phyloP scores from a whole-genome alignment of 768 basidiomycete species.

The Pulveroboletus sp. region DNA sequence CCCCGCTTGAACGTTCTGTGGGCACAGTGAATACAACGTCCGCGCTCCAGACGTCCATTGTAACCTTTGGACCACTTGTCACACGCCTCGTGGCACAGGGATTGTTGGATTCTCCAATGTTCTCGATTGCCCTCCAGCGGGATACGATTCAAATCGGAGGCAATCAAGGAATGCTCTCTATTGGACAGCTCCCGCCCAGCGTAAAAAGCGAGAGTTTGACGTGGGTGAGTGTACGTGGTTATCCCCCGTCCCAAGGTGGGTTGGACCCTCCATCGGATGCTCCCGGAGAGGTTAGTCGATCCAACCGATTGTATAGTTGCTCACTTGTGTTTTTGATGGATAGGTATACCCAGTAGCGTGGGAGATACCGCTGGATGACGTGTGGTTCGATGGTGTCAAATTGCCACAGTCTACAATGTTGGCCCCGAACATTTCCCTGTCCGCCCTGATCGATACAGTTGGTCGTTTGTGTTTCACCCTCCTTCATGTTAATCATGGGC shows the following conservation, averaged over 20 bases:
- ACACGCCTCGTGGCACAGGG: slow-evolving; percentile 42
- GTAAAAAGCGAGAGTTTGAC: slow-evolving; percentile 50
- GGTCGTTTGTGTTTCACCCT: not conserved
- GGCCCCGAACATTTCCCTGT: slow-evolving; percentile 47
- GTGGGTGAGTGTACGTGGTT: slow-evolving; percentile 63
- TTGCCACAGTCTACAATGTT: slow-evolving; percentile 57
- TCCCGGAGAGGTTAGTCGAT: slow-evolving; percentile 53
- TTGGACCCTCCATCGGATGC: slow-evolving; percentile 53
- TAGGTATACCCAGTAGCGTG: slow-evolving; percentile 64
- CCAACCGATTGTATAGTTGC: not conserved
- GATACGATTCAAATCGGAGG: slow-evolving; percentile 67
- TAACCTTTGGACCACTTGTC: slow-evolving; percentile 43
- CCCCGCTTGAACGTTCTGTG: slow-evolving; percentile 4
- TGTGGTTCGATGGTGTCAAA: slow-evolving; percentile 63
- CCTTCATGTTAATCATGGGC: not conserved
- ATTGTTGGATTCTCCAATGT: slow-evolving; percentile 43
- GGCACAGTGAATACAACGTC: slow-evolving; percentile 14
- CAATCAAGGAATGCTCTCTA: slow-evolving; percentile 60
- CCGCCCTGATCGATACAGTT: slow-evolving; percentile 74
- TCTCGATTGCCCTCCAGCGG: slow-evolving; percentile 64
- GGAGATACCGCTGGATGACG: slow-evolving; percentile 71
- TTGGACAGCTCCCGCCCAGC: slow-evolving; percentile 61
- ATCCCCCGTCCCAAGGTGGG: slow-evolving; percentile 50
- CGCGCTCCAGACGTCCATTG: slow-evolving; percentile 41
- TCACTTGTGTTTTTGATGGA: slow-evolving; percentile 1